These are phyloP conservation scores for Amanita inopinata DNA, from an alignment of 768 basidiomycete species.

Conservation along the genomic window DNA sequence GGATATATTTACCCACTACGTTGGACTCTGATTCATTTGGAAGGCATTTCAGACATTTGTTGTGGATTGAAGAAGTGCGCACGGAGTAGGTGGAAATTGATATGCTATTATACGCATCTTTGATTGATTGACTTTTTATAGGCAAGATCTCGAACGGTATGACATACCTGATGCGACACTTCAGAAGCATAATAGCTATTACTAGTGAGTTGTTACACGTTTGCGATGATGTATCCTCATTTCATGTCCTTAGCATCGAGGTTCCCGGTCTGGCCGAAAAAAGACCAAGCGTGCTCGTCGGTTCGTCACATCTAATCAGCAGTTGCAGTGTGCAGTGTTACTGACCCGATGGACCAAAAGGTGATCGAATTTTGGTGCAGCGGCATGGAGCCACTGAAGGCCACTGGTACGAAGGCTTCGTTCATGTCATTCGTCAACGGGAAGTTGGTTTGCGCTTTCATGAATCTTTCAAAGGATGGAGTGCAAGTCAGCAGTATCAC, in stretches of 20 bases:
- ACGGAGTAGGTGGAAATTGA: conserved; percentile 25
- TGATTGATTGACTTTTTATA: conserved; percentile 13
- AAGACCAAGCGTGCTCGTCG: conserved; percentile 35
- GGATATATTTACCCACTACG: conserved; percentile 28
- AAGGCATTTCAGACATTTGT: conserved; percentile 36
- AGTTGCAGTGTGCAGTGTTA: no score
- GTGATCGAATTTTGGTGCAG: conserved; percentile 38
- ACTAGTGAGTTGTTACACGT: conserved; percentile 24
- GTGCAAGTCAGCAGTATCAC: conserved; percentile 24
- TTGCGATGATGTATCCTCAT: neutral
- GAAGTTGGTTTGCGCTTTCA: conserved; percentile 35
- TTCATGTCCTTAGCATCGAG: conserved; percentile 20
- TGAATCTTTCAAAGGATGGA: conserved; percentile 24
- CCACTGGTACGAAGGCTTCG: conserved; percentile 40
- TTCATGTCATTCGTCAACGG: conserved; percentile 31
- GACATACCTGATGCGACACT: conserved; percentile 27
- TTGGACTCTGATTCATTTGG: conserved; percentile 32
- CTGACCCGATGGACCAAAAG: conserved; percentile 13
- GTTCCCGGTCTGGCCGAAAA: conserved; percentile 41
- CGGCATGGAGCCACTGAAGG: conserved; percentile 19
- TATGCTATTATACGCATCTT: neutral
- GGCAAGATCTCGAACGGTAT: conserved; percentile 29
- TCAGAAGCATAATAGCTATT: conserved; percentile 21
- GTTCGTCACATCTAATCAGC: no score
- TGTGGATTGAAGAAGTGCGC: conserved; percentile 47